Evolutionary conservation across 768 basidiomycete genomes (phyloP).

Genomic region (Fomitopsis pulvina): DNA sequence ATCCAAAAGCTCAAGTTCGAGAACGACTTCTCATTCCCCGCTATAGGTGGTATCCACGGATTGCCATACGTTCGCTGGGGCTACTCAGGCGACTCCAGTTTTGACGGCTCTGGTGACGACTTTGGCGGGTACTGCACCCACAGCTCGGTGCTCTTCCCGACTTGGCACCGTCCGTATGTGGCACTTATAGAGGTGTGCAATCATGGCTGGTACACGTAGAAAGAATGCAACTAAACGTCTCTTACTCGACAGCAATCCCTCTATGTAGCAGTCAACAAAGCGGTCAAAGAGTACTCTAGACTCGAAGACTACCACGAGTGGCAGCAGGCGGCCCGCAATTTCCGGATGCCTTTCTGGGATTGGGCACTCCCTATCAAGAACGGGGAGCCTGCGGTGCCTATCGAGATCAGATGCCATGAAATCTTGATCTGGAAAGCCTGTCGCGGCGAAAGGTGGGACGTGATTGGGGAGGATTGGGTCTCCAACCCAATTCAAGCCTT

Average conservation of each 20-base stretch:
- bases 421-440: constrained; percentile 30
- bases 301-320: constrained; percentile 20
- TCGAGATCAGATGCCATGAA: constrained; percentile 30
- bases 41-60: constrained; percentile 47
- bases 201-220: too few relatives aligned
- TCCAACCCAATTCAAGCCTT: constrained; percentile 12
- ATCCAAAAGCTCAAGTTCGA: background rate
- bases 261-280: constrained; percentile 30
- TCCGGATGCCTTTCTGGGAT: constrained; percentile 46
- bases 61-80: constrained; percentile 41
- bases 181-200: constrained; percentile 39
- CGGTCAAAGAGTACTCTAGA: constrained; percentile 36
- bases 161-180: constrained; percentile 51
- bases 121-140: constrained; percentile 54
- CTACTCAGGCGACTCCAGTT: constrained; percentile 24
- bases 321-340: constrained; percentile 27
- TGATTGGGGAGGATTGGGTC: constrained; percentile 19
- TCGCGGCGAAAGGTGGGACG: constrained; percentile 20
- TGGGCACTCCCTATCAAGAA: constrained; percentile 30
- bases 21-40: constrained; percentile 32
- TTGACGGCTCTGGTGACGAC: constrained; percentile 16
- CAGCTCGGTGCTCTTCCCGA: constrained; percentile 45
- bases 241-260: constrained; percentile 36
- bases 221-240: background rate
- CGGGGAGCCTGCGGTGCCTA: constrained; percentile 27